Evolutionary conservation across 306 rosid species (phyloP).

Genomic region (Elaeagnus macrophylla): DNA sequence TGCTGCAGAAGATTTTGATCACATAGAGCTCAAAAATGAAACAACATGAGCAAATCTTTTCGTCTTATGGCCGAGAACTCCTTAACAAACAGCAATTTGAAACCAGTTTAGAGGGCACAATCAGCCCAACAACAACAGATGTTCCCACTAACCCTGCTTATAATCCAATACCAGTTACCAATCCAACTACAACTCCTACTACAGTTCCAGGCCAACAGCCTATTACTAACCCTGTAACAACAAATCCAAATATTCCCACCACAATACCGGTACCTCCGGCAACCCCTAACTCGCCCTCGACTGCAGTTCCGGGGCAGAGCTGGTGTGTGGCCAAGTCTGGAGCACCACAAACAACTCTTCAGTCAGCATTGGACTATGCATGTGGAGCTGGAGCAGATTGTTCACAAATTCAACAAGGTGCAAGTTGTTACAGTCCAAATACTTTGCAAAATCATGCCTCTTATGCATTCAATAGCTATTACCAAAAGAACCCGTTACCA

Average conservation of each 20-base stretch:
- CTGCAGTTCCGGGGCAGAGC: slow-evolving; percentile 44
- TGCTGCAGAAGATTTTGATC: slow-evolving; percentile 33
- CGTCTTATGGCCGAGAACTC: slow-evolving; percentile 30
- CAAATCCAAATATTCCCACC: slow-evolving; percentile 55
- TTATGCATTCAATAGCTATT: slow-evolving; percentile 74
- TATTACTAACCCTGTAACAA: slow-evolving; percentile 50
- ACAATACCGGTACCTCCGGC: slow-evolving; percentile 48
- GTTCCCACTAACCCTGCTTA: slow-evolving; percentile 44
- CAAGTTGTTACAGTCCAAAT: slow-evolving; percentile 63
- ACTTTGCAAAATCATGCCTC: slow-evolving; percentile 80
- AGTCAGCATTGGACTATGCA: slow-evolving; percentile 79
- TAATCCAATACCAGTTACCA: slow-evolving; percentile 40
- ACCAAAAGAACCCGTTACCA: slow-evolving; percentile 63
- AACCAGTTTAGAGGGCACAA: slow-evolving; percentile 32
- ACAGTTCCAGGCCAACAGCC: slow-evolving; percentile 43
- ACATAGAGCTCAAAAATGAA: slow-evolving; percentile 37
- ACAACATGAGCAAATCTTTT: slow-evolving; percentile 29
- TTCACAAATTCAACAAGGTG: slow-evolving; percentile 76
- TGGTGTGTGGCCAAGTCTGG: slow-evolving; percentile 92
- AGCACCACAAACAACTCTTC: slow-evolving; percentile 45
- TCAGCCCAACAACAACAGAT: slow-evolving; percentile 41
- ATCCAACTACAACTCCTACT: slow-evolving; percentile 17
- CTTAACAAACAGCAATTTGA: slow-evolving; percentile 21
- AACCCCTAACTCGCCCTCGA: slow-evolving; percentile 40
- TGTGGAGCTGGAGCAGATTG: slow-evolving; percentile 69